Evolutionary conservation across 148 eudicot species (phyloP), one percentile per base, ranked within the genome.

Genomic region (Arbutus unedo): DNA sequence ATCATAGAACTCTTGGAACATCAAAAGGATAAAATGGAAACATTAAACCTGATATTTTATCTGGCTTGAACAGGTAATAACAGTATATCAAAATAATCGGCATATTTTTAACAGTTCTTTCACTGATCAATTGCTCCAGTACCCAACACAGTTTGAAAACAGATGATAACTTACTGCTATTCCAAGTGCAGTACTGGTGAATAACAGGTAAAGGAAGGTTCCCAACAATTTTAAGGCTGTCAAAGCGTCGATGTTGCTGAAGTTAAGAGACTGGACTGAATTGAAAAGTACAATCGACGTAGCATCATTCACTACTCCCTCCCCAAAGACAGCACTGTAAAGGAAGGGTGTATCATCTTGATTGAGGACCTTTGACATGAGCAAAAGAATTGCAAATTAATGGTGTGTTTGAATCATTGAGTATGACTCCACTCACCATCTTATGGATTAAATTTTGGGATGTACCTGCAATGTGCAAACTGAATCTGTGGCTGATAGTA

Each of bases 241-340:
- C 82, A 74, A 57, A 43, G 85, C 41, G 78, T 85, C 85, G 71
- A 95, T 80, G 62, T 85, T 84, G 78, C 92, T 89, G 72, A 93
- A 84, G 85, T 93, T 92, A 86, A 93, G 91, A 62, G 88, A 64
- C 81, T 95, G 98, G 82, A 95, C 91, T 48, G 98, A 91, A 90
- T 95, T 95, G 90, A 92, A 95, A 84, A 95, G 94, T 88, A 95
- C 98, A 77, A 95, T 89, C 41, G 98, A 95, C 82, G 98, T 95
- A 59, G 98, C 98, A 88, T 95, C 98, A 86, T 95, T 95, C 76
- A 95, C 98, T 7, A 93, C 98, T 60, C 98, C 97, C 81, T 95
- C 98, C 81, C 98, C 98, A 60, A 93, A 95, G 50, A 95, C 93
- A 6, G 88, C 82, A 88, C 98, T 95, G 90, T 95, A 93, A 4